Percentiles rank a stretch among this genome's conserved stretches.
Conservation (phyloP, 805 yeast genomes). For the Lipomyces sp. region DNA sequence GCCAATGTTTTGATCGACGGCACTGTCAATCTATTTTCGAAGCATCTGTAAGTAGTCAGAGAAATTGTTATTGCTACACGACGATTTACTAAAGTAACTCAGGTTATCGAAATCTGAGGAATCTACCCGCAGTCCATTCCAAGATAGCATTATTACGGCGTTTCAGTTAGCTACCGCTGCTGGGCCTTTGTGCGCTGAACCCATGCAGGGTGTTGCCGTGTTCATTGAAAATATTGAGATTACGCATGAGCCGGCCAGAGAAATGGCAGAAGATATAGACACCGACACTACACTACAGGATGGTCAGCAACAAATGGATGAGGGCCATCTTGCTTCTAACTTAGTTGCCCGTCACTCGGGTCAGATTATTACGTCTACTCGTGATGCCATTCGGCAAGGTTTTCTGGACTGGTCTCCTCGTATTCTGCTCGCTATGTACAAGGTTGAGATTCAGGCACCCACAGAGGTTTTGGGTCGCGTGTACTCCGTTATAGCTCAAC, state of each 20-base stretch:
- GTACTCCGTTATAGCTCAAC: slow-evolving; percentile 86
- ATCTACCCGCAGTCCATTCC: slow-evolving; percentile 18
- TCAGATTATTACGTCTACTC: slow-evolving; percentile 70
- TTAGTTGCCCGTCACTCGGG: slow-evolving; percentile 63
- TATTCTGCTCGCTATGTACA: slow-evolving; percentile 86
- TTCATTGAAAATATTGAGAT: slow-evolving; percentile 51
- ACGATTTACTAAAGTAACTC: slow-evolving; percentile 6
- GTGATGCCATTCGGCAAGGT: slow-evolving; percentile 72
- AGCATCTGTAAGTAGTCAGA: slow-evolving; percentile 13
- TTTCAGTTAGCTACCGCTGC: slow-evolving; percentile 79
- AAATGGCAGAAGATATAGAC: slow-evolving; percentile 8
- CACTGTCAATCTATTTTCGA: slow-evolving; percentile 34
- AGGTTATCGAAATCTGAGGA: slow-evolving; percentile 18
- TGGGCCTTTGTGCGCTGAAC: slow-evolving; percentile 91
- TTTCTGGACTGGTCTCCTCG: slow-evolving; percentile 87
- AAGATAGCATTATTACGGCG: slow-evolving; percentile 72
- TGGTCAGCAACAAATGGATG: slow-evolving; percentile 20
- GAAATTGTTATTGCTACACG: slow-evolving; percentile 35
- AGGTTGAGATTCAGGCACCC: slow-evolving; percentile 93
- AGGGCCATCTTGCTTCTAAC: slow-evolving; percentile 22
- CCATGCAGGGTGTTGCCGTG: slow-evolving; percentile 78
- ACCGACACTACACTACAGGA: slow-evolving; percentile 25
- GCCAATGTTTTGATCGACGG: slow-evolving; percentile 73
- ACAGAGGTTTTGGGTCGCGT: slow-evolving; percentile 95
- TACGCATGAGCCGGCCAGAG: slow-evolving; percentile 26